Base-by-base conservation (phyloP, 768 basidiomycete genomes). In the Leccinum fibrillosum region DNA sequence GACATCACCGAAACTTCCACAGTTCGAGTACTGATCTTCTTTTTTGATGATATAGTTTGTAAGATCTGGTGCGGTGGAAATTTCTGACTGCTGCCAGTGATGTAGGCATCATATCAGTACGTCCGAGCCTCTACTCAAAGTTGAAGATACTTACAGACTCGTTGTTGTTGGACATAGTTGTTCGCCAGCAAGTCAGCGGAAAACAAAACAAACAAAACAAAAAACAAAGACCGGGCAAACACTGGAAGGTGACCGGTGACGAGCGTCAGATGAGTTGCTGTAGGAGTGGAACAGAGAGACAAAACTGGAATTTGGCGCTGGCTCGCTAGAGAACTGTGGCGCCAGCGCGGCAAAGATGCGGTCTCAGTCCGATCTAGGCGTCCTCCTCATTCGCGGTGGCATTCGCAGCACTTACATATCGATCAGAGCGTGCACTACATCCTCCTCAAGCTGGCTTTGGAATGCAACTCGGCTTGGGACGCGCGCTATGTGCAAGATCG, bases 341-440 rank as follows among this genome's bases (percentile, higher is more conserved):
- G 26, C 26, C 26, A 26, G 26, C 26, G 26, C 26, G 26, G 26
- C 26, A 26, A 26, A 26, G 26, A 26, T 26, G 26, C 26, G 26
- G 26, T 26, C 26, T 26, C 26, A 26, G 25, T 26, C 25, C 25
- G 25, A 25, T 25, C 25, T 25, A 0, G 25, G 25, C 25, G 25
- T 26, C 26, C 26, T 26, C 4, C 80, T 94, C 39, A 70, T 76
- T 8, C 79, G 82, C 12, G 89, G 89, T 23, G 83, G 86, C 6
- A 76, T 91, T 52, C 76, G 73, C 9, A 76, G 80, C 19, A 80
- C 86, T 1, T 81, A 85, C 62, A 74, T 78, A 88, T 92, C 60
- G 78, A 81, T 45, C 62, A 72, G 25, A 88, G 84, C 1, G 67
- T 74, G 3, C 93, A 89, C 93, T 90, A 28, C 73, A 92, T 85